Percentiles rank a stretch among this genome's conserved stretches.
These are phyloP conservation scores for Penicillium concentricum DNA, from an alignment of 2,329 filamentous ascomycete species.

Conservation along the genomic window DNA sequence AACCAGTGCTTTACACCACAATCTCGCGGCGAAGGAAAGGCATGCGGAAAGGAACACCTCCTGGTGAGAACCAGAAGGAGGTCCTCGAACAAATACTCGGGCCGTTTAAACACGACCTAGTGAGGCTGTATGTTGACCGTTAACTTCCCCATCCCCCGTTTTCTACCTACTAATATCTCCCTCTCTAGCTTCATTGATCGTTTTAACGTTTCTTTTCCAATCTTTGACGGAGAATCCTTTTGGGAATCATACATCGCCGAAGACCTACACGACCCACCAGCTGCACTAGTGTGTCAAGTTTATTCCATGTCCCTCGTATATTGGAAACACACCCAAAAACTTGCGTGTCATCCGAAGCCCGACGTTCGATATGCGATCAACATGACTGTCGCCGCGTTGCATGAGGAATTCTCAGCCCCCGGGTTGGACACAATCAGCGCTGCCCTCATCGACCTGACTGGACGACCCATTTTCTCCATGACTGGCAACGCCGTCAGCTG, in stretches of 20 bases:
- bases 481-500: slow-evolving; percentile 58
- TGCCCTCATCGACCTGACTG: slow-evolving; percentile 59
- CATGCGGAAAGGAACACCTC: slow-evolving; percentile 42
- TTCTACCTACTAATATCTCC: background rate
- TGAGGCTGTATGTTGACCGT: slow-evolving; percentile 48
- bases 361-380: slow-evolving; percentile 64
- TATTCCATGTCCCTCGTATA: slow-evolving; percentile 60
- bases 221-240: slow-evolving; percentile 58
- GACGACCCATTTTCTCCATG: slow-evolving; percentile 60
- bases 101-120: slow-evolving; percentile 52
- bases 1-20: slow-evolving; percentile 49
- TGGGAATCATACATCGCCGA: slow-evolving; percentile 49
- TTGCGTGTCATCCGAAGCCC: slow-evolving; percentile 51
- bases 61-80: slow-evolving; percentile 52
- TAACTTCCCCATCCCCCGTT: background rate
- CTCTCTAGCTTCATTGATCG: slow-evolving; percentile 53
- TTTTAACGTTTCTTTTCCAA: slow-evolving; percentile 60
- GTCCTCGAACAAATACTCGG: slow-evolving; percentile 61
- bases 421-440: slow-evolving; percentile 59
- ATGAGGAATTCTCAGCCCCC: slow-evolving; percentile 59
- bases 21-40: slow-evolving; percentile 53
- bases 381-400: slow-evolving; percentile 59
- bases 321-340: slow-evolving; percentile 53
- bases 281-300: slow-evolving; percentile 56
- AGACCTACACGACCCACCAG: slow-evolving; percentile 52